Conservation (phyloP, 257 asterid species). For the Scutellaria galericulata region DNA sequence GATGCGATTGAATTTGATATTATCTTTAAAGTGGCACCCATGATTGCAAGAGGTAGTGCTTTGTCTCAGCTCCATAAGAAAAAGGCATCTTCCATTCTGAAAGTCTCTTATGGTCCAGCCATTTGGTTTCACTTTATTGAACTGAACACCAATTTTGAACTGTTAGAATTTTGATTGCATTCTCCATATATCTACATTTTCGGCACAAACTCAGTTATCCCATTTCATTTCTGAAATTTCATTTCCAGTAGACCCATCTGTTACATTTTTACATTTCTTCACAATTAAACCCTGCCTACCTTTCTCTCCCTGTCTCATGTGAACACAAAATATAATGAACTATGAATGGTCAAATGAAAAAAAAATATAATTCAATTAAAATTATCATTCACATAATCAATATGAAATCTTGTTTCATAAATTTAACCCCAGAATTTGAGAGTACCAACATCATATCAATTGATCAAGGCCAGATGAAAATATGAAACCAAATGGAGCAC, state of each 20-base stretch:
- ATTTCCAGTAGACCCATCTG: not conserved
- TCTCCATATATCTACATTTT: not conserved
- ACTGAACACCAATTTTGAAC: not conserved
- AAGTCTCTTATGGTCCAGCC: constrained; percentile 15
- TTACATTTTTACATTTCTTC: not conserved
- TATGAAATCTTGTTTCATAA: not conserved
- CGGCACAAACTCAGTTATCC: not conserved
- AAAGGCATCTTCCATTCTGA: constrained; percentile 3
- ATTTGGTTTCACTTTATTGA: not conserved
- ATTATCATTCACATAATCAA: not conserved
- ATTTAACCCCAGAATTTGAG: not conserved
- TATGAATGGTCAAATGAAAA: too few relatives aligned
- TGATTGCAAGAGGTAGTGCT: constrained; percentile 19
- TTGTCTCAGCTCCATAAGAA: not conserved
- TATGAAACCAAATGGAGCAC: constrained; percentile 5
- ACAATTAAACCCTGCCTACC: not conserved
- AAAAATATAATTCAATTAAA: not conserved
- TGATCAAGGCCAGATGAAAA: not conserved
- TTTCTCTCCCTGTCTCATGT: not conserved
- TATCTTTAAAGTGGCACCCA: not conserved
- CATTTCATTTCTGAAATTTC: not conserved
- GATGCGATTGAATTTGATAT: not conserved
- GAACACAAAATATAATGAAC: not conserved
- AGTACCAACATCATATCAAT: not conserved
- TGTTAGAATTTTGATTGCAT: not conserved